Percentiles rank a stretch among this genome's conserved stretches.
Conservation (phyloP, 371 early-diverging fungal species). For the Rhizopus sp. region DNA sequence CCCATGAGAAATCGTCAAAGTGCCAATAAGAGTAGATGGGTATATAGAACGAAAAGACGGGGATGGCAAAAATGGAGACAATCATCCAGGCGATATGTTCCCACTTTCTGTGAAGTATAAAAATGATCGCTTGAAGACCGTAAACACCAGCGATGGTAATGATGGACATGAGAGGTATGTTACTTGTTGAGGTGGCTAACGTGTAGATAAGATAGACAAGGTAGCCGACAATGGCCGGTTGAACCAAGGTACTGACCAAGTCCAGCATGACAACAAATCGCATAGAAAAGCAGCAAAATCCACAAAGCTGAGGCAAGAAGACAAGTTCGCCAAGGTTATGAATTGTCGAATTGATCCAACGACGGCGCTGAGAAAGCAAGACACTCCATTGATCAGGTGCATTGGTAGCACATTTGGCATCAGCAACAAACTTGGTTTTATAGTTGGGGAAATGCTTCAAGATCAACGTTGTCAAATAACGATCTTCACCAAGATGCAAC, state of each 20-base stretch:
- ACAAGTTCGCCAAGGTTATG: slow-evolving; percentile 91
- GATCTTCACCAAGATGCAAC: slow-evolving; percentile 96
- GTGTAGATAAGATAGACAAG: slow-evolving; percentile 72
- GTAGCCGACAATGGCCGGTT: slow-evolving; percentile 90
- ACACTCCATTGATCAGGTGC: slow-evolving; percentile 94
- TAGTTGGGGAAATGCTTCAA: slow-evolving; percentile 91
- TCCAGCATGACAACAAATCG: slow-evolving; percentile 91
- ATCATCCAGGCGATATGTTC: slow-evolving; percentile 84
- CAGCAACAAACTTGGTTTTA: slow-evolving; percentile 90
- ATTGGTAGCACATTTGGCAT: slow-evolving; percentile 91
- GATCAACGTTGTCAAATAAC: slow-evolving; percentile 97
- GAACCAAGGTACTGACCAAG: slow-evolving; percentile 79
- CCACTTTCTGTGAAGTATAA: slow-evolving; percentile 76
- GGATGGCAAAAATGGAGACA: slow-evolving; percentile 67
- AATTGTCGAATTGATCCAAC: slow-evolving; percentile 97
- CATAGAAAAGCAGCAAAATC: slow-evolving; percentile 96
- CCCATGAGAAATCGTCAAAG: slow-evolving; percentile 89
- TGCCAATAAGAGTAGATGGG: slow-evolving; percentile 86
- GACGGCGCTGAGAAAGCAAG: slow-evolving; percentile 90
- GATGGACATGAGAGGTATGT: slow-evolving; percentile 60
- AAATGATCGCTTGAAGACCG: slow-evolving; percentile 83
- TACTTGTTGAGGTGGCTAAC: slow-evolving; percentile 40
- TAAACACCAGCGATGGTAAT: slow-evolving; percentile 76
- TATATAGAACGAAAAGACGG: slow-evolving; percentile 61
- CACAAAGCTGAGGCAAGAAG: slow-evolving; percentile 83